Conservation (phyloP, 768 basidiomycete genomes). For the Hebeloma cylindrosporum region DNA sequence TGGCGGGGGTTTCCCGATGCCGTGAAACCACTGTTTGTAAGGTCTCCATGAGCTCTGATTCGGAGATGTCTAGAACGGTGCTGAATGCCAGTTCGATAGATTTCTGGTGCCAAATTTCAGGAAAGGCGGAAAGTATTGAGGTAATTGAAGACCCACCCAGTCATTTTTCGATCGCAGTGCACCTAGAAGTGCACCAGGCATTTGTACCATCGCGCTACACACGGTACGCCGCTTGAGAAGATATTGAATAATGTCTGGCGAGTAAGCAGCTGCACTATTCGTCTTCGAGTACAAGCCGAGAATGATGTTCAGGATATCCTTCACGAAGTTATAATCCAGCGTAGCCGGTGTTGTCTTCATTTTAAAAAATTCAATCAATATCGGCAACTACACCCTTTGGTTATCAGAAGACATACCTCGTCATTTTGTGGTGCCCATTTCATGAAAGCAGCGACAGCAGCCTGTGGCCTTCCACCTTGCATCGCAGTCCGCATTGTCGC, state of each 20-base stretch:
- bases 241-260: constrained; percentile 54
- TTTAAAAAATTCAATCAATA: background rate
- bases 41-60: constrained; percentile 58
- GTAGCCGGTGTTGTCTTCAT: constrained; percentile 3
- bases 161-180: constrained; percentile 55
- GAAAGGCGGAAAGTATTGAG: background rate
- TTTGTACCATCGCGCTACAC: constrained; percentile 58
- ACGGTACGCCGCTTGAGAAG: constrained; percentile 60
- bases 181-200: constrained; percentile 49
- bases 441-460: constrained; percentile 60
- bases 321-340: constrained; percentile 54
- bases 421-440: constrained; percentile 47
- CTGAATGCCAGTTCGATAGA: constrained; percentile 52
- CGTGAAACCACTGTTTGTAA: constrained; percentile 41
- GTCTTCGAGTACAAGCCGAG: constrained; percentile 38
- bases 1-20: background rate
- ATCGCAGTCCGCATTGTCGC: constrained; percentile 40
- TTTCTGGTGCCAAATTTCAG: constrained; percentile 28
- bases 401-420: constrained; percentile 17
- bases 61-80: constrained; percentile 61
- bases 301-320: constrained; percentile 52
- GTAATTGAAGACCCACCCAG: constrained; percentile 59
- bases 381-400: background rate
- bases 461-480: constrained; percentile 42
- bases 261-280: constrained; percentile 36